phyloP scores from a whole-genome alignment of 139 green algal genomes.

The Pedinophyceae sp. region DNA sequence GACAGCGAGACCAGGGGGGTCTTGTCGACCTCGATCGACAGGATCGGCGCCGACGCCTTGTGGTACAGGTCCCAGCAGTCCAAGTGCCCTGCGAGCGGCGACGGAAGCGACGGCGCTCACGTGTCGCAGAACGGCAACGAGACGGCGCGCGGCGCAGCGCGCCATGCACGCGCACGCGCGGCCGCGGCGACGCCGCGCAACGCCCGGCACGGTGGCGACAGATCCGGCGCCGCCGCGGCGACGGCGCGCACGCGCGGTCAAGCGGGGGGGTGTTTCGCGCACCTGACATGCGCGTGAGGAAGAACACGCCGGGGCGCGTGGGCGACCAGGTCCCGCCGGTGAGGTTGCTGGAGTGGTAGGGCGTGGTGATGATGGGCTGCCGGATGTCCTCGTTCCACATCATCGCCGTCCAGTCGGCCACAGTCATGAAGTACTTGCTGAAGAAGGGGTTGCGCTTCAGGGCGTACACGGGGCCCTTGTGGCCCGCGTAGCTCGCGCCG shows the following conservation, averaged over 20 bases:
- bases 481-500: constrained; percentile 48
- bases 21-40: constrained; percentile 22
- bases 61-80: not conserved
- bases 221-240: not conserved
- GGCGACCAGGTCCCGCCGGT: constrained; percentile 61
- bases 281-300: constrained; percentile 14
- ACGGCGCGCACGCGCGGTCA: not conserved
- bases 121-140: not conserved
- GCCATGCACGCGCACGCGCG: constrained; percentile 60
- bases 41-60: constrained; percentile 1
- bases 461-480: constrained; percentile 68
- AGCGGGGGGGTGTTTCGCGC: not conserved
- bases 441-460: constrained; percentile 72
- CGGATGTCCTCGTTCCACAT: constrained; percentile 85
- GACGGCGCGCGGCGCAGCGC: not conserved
- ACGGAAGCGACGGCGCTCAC: too few relatives aligned
- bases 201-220: not conserved
- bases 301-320: constrained; percentile 34
- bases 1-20: constrained; percentile 43
- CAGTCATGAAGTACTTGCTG: constrained; percentile 81
- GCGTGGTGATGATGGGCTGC: constrained; percentile 68
- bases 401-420: constrained; percentile 78
- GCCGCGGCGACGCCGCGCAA: constrained; percentile 26
- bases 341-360: constrained; percentile 59
- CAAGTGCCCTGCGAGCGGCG: not conserved